phyloP scores from a whole-genome alignment of 83 land plant species.

The Isoetes engelmannii region DNA sequence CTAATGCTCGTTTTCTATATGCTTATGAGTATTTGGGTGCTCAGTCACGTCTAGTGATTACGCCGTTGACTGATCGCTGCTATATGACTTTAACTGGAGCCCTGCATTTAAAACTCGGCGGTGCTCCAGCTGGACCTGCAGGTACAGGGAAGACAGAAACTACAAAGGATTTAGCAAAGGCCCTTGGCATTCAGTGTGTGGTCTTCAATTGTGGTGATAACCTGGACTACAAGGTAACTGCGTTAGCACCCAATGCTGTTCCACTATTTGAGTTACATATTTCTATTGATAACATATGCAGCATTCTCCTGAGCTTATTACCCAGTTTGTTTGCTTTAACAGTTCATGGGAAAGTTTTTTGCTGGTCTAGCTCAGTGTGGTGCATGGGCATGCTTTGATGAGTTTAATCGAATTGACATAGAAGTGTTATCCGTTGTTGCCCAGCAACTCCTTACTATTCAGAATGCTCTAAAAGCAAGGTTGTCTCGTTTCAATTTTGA shows the following conservation, averaged over 20 bases:
- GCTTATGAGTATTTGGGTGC: slow-evolving; percentile 34
- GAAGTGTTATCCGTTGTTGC: slow-evolving; percentile 38
- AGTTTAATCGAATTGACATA: slow-evolving; percentile 36
- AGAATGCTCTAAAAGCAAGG: slow-evolving; percentile 26
- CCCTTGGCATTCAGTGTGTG: slow-evolving; percentile 36
- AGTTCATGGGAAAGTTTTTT: slow-evolving; percentile 44
- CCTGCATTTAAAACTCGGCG: slow-evolving; percentile 30
- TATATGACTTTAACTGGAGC: slow-evolving; percentile 38
- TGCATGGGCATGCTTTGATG: slow-evolving; percentile 42
- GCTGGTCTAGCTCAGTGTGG: slow-evolving; percentile 39
- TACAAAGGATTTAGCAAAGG: slow-evolving; percentile 34
- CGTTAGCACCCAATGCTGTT: no score
- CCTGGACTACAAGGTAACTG: slow-evolving; percentile 28
- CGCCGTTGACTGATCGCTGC: slow-evolving; percentile 36
- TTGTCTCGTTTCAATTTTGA: slow-evolving; percentile 31
- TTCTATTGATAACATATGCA: no score
- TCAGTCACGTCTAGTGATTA: slow-evolving; percentile 26
- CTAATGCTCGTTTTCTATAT: slow-evolving; percentile 32
- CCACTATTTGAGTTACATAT: no score
- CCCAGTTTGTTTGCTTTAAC: background rate
- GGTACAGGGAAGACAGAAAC: slow-evolving; percentile 40
- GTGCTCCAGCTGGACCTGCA: slow-evolving; percentile 38
- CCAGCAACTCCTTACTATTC: slow-evolving; percentile 35
- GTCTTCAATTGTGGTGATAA: slow-evolving; percentile 41
- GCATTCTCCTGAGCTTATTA: no score